Evolutionary conservation across 306 rosid genomes (phyloP).

Genomic region (Citrullus amarus): DNA sequence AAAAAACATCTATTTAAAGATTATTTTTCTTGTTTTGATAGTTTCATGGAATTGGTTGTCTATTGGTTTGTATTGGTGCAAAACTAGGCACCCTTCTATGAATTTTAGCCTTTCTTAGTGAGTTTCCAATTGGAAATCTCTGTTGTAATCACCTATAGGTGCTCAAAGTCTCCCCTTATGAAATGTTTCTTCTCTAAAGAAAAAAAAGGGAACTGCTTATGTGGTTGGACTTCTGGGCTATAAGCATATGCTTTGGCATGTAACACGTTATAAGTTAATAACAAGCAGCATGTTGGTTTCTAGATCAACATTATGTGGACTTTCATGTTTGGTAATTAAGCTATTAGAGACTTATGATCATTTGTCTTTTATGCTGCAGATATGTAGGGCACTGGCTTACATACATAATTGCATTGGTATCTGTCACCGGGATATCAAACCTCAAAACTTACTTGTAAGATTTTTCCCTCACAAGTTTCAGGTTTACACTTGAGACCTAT

Average conservation of each 20-base stretch:
- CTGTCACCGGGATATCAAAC: slow-evolving; percentile 98
- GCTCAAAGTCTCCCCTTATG: too few relatives aligned
- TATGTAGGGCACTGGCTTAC: slow-evolving; percentile 94
- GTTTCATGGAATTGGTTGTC: too few relatives aligned
- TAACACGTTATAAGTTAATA: not conserved
- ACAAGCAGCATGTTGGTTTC: not conserved
- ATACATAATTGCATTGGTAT: slow-evolving; percentile 91
- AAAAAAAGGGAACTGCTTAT: not conserved
- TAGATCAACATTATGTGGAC: not conserved
- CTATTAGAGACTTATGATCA: not conserved
- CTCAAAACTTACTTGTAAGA: slow-evolving; percentile 93
- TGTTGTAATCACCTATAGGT: too few relatives aligned
- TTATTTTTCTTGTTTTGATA: too few relatives aligned
- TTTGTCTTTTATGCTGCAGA: slow-evolving; percentile 35
- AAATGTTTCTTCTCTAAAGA: too few relatives aligned
- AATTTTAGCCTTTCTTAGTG: too few relatives aligned
- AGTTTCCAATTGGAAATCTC: too few relatives aligned
- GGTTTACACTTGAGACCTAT: not conserved
- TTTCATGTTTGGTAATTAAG: not conserved
- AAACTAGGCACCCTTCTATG: too few relatives aligned
- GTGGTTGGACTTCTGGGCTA: not conserved
- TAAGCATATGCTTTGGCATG: not conserved
- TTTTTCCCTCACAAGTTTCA: not conserved
- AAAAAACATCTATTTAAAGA: too few relatives aligned
- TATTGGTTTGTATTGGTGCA: too few relatives aligned